phyloP scores from a whole-genome alignment of 495 filamentous ascomycete species.

The Cudoniella acicularis region DNA sequence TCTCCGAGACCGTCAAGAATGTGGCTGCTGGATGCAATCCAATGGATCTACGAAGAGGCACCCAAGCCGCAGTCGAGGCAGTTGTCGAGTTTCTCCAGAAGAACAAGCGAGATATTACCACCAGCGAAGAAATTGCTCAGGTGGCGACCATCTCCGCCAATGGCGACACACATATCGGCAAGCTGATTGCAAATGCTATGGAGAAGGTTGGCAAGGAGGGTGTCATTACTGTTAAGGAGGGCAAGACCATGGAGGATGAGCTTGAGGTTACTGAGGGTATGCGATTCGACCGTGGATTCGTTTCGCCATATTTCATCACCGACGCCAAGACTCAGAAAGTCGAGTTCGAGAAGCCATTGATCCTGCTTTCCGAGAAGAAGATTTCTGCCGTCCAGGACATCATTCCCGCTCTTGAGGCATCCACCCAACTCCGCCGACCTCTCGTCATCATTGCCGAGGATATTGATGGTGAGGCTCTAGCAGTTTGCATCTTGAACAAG shows the following conservation, averaged over 20 bases:
- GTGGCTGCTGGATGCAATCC: slow-evolving; percentile 99
- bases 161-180: slow-evolving; percentile 92
- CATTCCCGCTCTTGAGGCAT: slow-evolving; percentile 94
- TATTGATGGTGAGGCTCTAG: slow-evolving; percentile 96
- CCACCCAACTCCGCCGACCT: slow-evolving; percentile 90
- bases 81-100: slow-evolving; percentile 89
- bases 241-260: slow-evolving; percentile 97
- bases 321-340: slow-evolving; percentile 98
- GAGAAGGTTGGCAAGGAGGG: slow-evolving; percentile 99
- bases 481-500: slow-evolving; percentile 99
- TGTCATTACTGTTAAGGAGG: slow-evolving; percentile 99
- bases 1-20: slow-evolving; percentile 99
- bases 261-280: slow-evolving; percentile 99
- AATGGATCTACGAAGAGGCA: slow-evolving; percentile 96
- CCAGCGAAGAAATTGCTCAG: slow-evolving; percentile 94
- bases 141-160: slow-evolving; percentile 98
- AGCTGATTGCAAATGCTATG: slow-evolving; percentile 96
- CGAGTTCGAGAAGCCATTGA: slow-evolving; percentile 98
- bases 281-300: slow-evolving; percentile 97
- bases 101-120: slow-evolving; percentile 96
- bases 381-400: slow-evolving; percentile 98
- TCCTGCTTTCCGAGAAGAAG: slow-evolving; percentile 99
- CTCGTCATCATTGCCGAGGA: slow-evolving; percentile 99
- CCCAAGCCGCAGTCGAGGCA: slow-evolving; percentile 91
- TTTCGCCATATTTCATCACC: slow-evolving; percentile 99